phyloP scores from a whole-genome alignment of 2,329 filamentous ascomycete genomes.

The Sclerotinia sclerotiorum region DNA sequence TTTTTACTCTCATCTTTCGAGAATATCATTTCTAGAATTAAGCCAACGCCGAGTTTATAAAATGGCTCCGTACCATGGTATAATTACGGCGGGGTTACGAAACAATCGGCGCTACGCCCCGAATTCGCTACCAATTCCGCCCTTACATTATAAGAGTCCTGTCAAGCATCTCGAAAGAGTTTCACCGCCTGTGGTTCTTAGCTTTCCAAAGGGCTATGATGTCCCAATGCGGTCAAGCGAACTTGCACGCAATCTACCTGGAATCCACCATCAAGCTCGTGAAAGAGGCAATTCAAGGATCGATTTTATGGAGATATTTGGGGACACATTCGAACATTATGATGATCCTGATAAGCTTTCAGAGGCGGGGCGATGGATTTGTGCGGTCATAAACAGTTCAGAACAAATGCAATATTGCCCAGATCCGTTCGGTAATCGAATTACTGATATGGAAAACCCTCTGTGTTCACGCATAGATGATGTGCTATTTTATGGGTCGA shows the following conservation, averaged over 20 bases:
- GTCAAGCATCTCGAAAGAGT: slow-evolving; percentile 13
- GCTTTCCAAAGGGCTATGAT: neutral
- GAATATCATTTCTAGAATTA: neutral
- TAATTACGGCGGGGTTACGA: slow-evolving; percentile 19
- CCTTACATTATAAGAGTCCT: neutral
- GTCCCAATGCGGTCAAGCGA: slow-evolving; percentile 2
- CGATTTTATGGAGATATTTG: slow-evolving; percentile 12
- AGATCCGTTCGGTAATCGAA: slow-evolving; percentile 2
- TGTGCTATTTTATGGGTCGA: neutral
- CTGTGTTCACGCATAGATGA: slow-evolving; percentile 1
- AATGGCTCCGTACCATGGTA: slow-evolving; percentile 23
- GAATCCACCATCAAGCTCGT: slow-evolving; percentile 17
- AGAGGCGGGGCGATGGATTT: slow-evolving; percentile 18
- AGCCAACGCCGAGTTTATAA: slow-evolving; percentile 9
- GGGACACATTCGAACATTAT: slow-evolving; percentile 10
- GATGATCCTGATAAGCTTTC: slow-evolving; percentile 17
- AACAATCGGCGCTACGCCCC: neutral
- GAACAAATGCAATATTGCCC: slow-evolving; percentile 3
- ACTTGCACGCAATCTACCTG: slow-evolving; percentile 13
- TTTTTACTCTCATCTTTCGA: neutral
- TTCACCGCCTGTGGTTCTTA: slow-evolving; percentile 14
- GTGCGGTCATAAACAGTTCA: neutral
- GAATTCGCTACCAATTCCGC: neutral
- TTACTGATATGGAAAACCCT: neutral
- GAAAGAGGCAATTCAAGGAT: slow-evolving; percentile 17